Evolutionary conservation across 768 basidiomycete genomes (phyloP).

Genomic region (Infundibulicybe gibba): DNA sequence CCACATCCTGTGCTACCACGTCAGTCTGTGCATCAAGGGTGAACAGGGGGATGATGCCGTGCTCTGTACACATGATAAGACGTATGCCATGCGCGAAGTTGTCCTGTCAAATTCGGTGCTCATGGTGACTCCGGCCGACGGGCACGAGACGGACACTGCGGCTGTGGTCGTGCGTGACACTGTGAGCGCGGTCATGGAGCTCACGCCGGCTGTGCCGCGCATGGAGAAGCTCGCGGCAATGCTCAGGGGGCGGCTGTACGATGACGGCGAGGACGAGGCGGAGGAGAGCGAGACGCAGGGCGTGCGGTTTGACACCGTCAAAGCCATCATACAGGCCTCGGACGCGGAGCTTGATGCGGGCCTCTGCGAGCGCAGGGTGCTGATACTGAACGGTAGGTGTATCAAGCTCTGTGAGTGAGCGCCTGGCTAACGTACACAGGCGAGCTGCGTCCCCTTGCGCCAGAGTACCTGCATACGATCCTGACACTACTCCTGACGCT

Average conservation of each 20-base stretch:
- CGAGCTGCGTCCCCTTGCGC: constrained; percentile 69
- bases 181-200: constrained; percentile 81
- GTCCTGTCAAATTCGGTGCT: constrained; percentile 84
- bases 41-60: constrained; percentile 82
- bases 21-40: constrained; percentile 79
- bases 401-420: background rate
- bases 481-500: constrained; percentile 74
- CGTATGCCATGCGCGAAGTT: constrained; percentile 84
- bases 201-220: constrained; percentile 73
- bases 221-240: constrained; percentile 61
- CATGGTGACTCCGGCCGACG: constrained; percentile 52
- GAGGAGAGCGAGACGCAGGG: constrained; percentile 15
- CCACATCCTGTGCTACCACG: constrained; percentile 12
- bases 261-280: constrained; percentile 52
- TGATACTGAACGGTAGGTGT: constrained; percentile 61
- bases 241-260: constrained; percentile 66
- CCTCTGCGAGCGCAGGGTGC: constrained; percentile 64
- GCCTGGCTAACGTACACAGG: constrained; percentile 33
- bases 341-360: constrained; percentile 67
- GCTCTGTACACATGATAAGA: constrained; percentile 77
- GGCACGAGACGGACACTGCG: constrained; percentile 18
- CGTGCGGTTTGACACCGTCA: constrained; percentile 50
- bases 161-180: constrained; percentile 72
- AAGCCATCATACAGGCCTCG: constrained; percentile 73
- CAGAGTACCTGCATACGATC: constrained; percentile 60